These are phyloP conservation scores for Caloboletus inedulis DNA, from an alignment of 1,284 basidiomycete species.

Conservation along the genomic window DNA sequence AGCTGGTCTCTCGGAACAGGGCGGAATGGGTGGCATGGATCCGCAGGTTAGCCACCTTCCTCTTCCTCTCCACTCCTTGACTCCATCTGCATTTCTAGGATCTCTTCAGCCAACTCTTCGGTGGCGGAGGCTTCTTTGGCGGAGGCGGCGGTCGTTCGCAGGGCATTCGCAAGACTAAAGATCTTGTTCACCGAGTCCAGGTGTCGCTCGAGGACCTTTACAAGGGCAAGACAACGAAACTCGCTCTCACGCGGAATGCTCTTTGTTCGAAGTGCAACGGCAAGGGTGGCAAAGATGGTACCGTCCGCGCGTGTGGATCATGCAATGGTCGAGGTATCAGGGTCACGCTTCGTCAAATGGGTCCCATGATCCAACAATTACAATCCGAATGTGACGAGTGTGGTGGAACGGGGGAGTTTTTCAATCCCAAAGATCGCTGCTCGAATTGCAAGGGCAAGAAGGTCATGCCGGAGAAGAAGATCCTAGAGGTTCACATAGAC, in stretches of 20 bases:
- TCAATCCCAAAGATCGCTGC: constrained; percentile 94
- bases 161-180: constrained; percentile 97
- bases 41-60: constrained; percentile 59
- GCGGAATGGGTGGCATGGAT: constrained; percentile 95
- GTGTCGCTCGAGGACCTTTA: constrained; percentile 98
- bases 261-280: constrained; percentile 94
- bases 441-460: constrained; percentile 95
- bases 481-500: constrained; percentile 98
- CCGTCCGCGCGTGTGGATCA: constrained; percentile 75
- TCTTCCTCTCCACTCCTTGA: neutral
- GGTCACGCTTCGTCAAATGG: constrained; percentile 92
- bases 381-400: constrained; percentile 96
- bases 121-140: constrained; percentile 51
- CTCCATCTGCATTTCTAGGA: constrained; percentile 55
- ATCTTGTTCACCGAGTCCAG: constrained; percentile 95
- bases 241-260: constrained; percentile 93
- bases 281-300: constrained; percentile 96
- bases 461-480: constrained; percentile 92
- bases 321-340: constrained; percentile 94
- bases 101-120: constrained; percentile 96
- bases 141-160: constrained; percentile 60
- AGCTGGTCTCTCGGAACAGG: constrained; percentile 84
- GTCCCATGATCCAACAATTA: constrained; percentile 99
- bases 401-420: constrained; percentile 87
- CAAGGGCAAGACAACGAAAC: constrained; percentile 97